Base-by-base conservation (phyloP, 176 grass and related monocot species). In the Chrysopogon serrulatus region DNA sequence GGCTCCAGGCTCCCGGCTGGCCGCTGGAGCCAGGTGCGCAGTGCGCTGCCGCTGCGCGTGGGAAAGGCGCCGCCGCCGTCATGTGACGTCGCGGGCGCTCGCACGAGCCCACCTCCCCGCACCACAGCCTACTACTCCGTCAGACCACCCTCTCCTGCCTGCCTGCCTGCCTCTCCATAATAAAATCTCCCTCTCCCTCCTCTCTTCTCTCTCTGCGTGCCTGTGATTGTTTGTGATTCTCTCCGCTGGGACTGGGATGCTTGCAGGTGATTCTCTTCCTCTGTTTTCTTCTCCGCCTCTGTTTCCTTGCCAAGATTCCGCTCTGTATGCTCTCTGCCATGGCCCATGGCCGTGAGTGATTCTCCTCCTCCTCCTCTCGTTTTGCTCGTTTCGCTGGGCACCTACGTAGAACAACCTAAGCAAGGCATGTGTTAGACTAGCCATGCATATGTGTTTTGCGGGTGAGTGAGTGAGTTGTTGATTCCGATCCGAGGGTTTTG, bases 251-350 rank as follows among this genome's bases (percentile, higher is more conserved):
- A 7, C 43, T 48, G 68, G 34, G 48, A 67, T 59, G 67, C 48
- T 30, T n/a, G n/a, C n/a, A 89, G 87, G 82, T 85, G 82, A 89
- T 79, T 84, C 65, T 57, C 65, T n/a, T 23, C 44, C 80, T 65
- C 53, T 62, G 51, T 43, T 54, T 37, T 19, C 26, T 28, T 11
- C 73, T 33, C 73, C 3, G 12, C 49, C 30, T 76, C 54, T 51
- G 18, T 26, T 82, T 37, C 17, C 33, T 35, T 23, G 69, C 43
- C 11, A 59, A 47, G 57, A 65, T 71, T 71, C 48, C 34, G 41
- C 36, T 81, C 16, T 14, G 77, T 6, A 3, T 36, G 35, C 37
- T 2, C 28, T 86, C 64, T 54, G 21, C 4, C 35, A 19, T 19
- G 47, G 16, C 39, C 32, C 79, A 4, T 6, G 10, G 16, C 30